Conservation (phyloP, 2,329 filamentous ascomycete genomes). For the Pseudogymnoascus sp. region DNA sequence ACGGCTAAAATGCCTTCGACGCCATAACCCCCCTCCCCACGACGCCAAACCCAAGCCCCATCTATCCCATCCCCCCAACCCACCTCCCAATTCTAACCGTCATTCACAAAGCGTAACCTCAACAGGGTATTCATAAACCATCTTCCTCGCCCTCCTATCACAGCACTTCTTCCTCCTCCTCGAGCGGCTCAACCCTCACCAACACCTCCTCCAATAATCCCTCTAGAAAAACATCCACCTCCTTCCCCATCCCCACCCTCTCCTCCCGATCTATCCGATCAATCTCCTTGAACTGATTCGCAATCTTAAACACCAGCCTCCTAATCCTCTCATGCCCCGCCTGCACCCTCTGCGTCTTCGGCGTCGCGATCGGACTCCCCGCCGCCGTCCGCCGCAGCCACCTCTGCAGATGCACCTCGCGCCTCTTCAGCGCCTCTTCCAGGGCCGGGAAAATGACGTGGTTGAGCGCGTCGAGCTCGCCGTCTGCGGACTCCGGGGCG, state of each 20-base stretch:
- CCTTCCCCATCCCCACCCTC: constrained; percentile 88
- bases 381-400: constrained; percentile 35
- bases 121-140: no score
- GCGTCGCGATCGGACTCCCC: constrained; percentile 40
- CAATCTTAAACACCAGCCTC: constrained; percentile 73
- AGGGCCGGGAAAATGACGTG: constrained; percentile 90
- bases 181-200: constrained; percentile 80
- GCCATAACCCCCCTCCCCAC: not conserved
- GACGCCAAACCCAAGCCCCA: not conserved
- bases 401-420: constrained; percentile 52
- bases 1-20: not conserved
- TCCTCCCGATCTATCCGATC: constrained; percentile 79
- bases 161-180: constrained; percentile 51
- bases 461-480: constrained; percentile 75
- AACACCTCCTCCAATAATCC: constrained; percentile 90
- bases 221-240: constrained; percentile 81
- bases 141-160: not conserved
- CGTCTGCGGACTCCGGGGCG: constrained; percentile 49
- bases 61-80: not conserved
- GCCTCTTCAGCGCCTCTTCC: constrained; percentile 79
- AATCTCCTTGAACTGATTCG: constrained; percentile 78
- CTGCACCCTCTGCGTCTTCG: constrained; percentile 60
- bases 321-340: constrained; percentile 74
- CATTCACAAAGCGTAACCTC: no score
- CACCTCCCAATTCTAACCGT: not conserved